A percentile compares a stretch with the other conserved stretches of the same genome.
Conservation (phyloP, 2,329 filamentous ascomycete species). For the Arachnomyces sp. region DNA sequence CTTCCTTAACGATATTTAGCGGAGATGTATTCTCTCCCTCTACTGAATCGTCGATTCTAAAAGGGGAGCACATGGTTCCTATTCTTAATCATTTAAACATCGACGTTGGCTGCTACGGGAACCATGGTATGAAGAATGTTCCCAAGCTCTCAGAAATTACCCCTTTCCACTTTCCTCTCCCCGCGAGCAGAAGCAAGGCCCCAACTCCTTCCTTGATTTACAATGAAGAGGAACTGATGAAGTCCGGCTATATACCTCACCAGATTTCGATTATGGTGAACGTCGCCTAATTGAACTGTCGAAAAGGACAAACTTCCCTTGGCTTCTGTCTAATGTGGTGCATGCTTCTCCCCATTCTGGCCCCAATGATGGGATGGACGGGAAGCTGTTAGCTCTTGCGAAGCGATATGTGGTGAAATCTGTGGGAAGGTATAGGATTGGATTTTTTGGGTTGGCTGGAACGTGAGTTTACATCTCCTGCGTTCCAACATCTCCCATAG, state of each 20-base stretch:
- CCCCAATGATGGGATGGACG: neutral
- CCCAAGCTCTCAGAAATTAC: too few relatives aligned
- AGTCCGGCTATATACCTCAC: neutral
- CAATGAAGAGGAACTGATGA: neutral
- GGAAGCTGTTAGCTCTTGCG: constrained; percentile 6
- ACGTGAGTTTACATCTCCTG: constrained; percentile 7
- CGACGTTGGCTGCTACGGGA: constrained; percentile 13
- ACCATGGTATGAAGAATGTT: constrained; percentile 10
- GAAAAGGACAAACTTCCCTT: constrained; percentile 8
- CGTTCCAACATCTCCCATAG: too few relatives aligned
- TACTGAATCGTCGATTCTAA: constrained; percentile 12
- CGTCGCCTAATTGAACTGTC: constrained; percentile 10
- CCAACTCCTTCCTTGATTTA: neutral
- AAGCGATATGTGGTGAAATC: constrained; percentile 8
- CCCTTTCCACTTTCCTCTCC: too few relatives aligned
- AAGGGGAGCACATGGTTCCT: constrained; percentile 13
- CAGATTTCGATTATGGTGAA: constrained; percentile 10
- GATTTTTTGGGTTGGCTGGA: constrained; percentile 14
- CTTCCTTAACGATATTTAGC: constrained; percentile 6
- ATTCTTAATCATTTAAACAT: constrained; percentile 10
- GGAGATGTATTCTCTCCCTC: constrained; percentile 15
- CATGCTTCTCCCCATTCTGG: neutral
- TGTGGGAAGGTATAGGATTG: constrained; percentile 8
- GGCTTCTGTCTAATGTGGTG: neutral
- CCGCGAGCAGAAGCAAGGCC: too few relatives aligned